Percentiles rank a stretch among this genome's conserved stretches.
phyloP scores from a whole-genome alignment of 108 stramenopile genomes.

The Skeletonema menzelii region DNA sequence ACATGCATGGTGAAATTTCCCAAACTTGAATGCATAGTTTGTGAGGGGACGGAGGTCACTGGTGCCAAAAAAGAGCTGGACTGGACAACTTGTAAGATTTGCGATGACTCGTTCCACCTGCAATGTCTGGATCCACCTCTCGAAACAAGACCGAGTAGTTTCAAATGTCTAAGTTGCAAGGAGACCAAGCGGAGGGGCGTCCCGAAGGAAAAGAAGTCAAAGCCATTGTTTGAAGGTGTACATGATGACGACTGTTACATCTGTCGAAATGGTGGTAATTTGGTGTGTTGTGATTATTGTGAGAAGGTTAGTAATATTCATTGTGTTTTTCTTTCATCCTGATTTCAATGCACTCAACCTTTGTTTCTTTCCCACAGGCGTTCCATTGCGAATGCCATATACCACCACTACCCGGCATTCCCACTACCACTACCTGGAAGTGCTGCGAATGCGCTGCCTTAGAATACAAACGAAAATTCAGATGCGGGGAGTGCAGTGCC shows the following conservation, averaged over 20 bases:
- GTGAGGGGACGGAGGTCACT: conserved; percentile 18
- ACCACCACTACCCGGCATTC: conserved; percentile 34
- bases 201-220: conserved; percentile 17
- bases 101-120: conserved; percentile 38
- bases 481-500: conserved; percentile 43
- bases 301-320: conserved; percentile 7
- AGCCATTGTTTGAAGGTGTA: conserved; percentile 37
- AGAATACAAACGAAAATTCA: conserved; percentile 33
- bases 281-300: conserved; percentile 51
- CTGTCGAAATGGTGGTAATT: conserved; percentile 47
- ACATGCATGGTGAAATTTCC: conserved; percentile 23
- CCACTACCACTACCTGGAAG: conserved; percentile 32
- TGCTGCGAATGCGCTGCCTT: conserved; percentile 48
- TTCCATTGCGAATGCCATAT: conserved; percentile 44
- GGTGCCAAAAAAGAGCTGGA: neutral
- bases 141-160: conserved; percentile 21
- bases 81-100: conserved; percentile 19
- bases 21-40: conserved; percentile 20
- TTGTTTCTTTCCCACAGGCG: neutral
- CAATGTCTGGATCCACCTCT: conserved; percentile 42
- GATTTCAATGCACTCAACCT: neutral
- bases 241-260: conserved; percentile 49
- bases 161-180: conserved; percentile 34
- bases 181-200: conserved; percentile 5
- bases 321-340: neutral